Evolutionary conservation across 1,284 basidiomycete genomes (phyloP).

Genomic region (Puccinia novopanici): DNA sequence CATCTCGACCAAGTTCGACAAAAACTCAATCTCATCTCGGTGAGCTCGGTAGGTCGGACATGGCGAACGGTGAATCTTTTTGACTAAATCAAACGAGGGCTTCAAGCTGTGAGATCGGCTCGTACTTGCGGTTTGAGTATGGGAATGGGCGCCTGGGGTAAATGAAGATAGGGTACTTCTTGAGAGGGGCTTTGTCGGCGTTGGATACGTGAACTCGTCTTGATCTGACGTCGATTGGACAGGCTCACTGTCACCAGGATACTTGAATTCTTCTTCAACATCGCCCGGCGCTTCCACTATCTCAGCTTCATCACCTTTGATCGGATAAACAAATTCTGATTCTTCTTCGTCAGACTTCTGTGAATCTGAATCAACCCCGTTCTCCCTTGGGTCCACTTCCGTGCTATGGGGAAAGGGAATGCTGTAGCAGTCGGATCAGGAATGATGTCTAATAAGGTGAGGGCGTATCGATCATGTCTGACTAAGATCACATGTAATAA

Average conservation of each 20-base stretch:
- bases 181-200: conserved; percentile 60
- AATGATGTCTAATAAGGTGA: conserved; percentile 70
- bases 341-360: conserved; percentile 64
- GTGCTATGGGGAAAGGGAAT: conserved; percentile 65
- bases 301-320: background rate
- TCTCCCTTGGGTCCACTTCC: conserved; percentile 53
- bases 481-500: conserved; percentile 74
- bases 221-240: conserved; percentile 32
- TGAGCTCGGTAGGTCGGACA: conserved; percentile 46
- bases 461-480: conserved; percentile 70
- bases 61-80: conserved; percentile 28
- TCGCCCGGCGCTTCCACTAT: background rate
- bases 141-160: conserved; percentile 9
- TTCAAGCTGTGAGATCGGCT: conserved; percentile 17
- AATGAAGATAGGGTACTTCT: conserved; percentile 41
- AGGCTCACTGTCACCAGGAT: conserved; percentile 50
- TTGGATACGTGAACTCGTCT: conserved; percentile 67
- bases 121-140: background rate
- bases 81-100: conserved; percentile 36
- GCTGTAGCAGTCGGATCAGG: conserved; percentile 71
- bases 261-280: conserved; percentile 41
- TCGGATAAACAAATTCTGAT: conserved; percentile 53
- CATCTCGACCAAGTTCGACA: conserved; percentile 39
- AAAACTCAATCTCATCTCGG: conserved; percentile 36
- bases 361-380: conserved; percentile 51